Evolutionary conservation across 225 moss, liverwort and hornwort species (phyloP), one percentile per base, ranked within the genome.

Genomic region (Pleurozium schreberi): DNA sequence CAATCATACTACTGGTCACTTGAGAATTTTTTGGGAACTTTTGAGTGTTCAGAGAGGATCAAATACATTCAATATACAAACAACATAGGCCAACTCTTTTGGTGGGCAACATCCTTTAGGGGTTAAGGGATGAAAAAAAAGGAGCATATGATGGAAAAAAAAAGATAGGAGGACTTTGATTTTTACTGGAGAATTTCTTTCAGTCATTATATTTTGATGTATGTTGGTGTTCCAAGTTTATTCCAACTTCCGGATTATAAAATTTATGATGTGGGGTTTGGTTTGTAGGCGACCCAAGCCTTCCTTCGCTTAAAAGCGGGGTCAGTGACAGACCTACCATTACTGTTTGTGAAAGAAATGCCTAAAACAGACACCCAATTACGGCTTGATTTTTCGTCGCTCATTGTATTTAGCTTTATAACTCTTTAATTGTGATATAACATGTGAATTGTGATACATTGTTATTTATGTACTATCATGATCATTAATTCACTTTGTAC

Each of bases 331-430:
- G 83, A 92, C 38, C 61, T 98, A 50, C 95, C 98, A 73, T 75
- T 97, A 40, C 92, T 95, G 87, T 97, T 97, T 86, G 89, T 97
- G 85, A 97, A 93, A 88, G 98, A 98, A 53, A 95, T 98, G 95
- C 98, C 98, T 5, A 96, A 92, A 89, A 33, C 14, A 20, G 18
- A 42, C 57, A 93, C 96, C 13, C 21, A 55, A 59, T 90, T 98
- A 40, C 88, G 87, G 42, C 90, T 98, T 12, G 96, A 98, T 90
- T 93, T 98, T 73, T 89, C 97, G 36, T 94, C 95, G 31, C 89
- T 98, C 25, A 87, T 98, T 17, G n/a, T n/a, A n/a, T n/a, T n/a
- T n/a, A n/a, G n/a, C n/a, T n/a, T n/a, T n/a, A n/a, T n/a, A n/a
- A n/a, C n/a, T n/a, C n/a, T n/a, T n/a, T n/a, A n/a, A n/a, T n/a